Evolutionary conservation across 768 basidiomycete genomes (phyloP), one percentile per base, ranked within the genome.

Genomic region (Hemileccinum impolitum): DNA sequence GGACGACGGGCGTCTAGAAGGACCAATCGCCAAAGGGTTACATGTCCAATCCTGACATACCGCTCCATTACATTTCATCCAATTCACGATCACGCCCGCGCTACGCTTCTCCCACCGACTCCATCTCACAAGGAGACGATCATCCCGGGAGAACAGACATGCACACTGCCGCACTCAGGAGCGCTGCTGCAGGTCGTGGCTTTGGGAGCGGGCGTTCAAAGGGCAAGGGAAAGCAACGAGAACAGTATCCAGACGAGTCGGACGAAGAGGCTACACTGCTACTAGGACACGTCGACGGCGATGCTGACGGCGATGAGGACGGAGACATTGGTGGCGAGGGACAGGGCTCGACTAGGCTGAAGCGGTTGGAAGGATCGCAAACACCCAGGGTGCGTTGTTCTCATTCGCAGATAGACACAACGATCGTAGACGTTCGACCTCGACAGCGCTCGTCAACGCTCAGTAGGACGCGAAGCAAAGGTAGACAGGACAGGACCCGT

Each of bases 401-500:
- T 14, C 14, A 34, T 30, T 43, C 45, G 8, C 18, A 19, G 32
- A 9, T 13, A 25, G 4, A 17, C 25, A 18, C 19, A 15, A 17
- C 14, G 19, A 18, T 40, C 34, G 25, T 43, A 13, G 17, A 17
- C 36, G 37, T 17, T 18, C 14, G 35, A 10, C 11, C 10, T 38
- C 10, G 28, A 43, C 50, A 66, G 60, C 58, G 52, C 15, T 55
- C 68, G 10, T 66, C 66, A 10, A 55, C 57, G 3, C 37, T 43
- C 43, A 47, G 49, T 19, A 54, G 21, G 30, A 39, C 26, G 6
- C 52, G 45, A 41, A 49, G 47, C 40, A 60, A 39, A 38, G 50
- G 51, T 19, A 59, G 50, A 13, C 85, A 85, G 56, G 88, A 90
- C 66, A 82, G 80, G 56, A 88, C 90, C 4, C 74, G 90, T 55